Evolutionary conservation across 768 basidiomycete genomes (phyloP).

Genomic region (Pleurotus tuoliensis): DNA sequence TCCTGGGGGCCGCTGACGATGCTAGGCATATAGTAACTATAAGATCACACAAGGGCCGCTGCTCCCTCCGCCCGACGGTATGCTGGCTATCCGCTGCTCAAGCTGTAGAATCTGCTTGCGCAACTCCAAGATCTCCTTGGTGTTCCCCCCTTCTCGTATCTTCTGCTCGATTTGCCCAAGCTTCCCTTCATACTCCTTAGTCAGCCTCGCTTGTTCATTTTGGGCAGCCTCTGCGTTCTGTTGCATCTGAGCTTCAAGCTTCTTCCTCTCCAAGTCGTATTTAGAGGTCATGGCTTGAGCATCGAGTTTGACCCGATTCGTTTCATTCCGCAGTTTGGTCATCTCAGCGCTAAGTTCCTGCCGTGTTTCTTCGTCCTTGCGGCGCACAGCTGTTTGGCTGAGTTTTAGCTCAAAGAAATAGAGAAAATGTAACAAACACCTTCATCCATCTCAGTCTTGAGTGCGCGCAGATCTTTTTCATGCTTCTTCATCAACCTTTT

Average conservation of each 20-base stretch:
- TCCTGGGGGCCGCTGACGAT: no score
- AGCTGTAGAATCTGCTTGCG: not conserved
- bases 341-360: conserved; percentile 32
- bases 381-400: not conserved
- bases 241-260: not conserved
- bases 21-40: no score
- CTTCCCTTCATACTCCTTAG: not conserved
- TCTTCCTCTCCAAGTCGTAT: conserved; percentile 12
- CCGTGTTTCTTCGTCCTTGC: conserved; percentile 32
- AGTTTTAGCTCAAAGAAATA: no score
- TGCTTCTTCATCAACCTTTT: conserved; percentile 42
- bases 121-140: not conserved
- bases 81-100: not conserved
- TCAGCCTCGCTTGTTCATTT: conserved; percentile 2
- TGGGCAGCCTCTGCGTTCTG: conserved; percentile 5
- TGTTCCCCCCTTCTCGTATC: not conserved
- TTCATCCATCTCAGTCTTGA: conserved; percentile 43
- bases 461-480: conserved; percentile 39
- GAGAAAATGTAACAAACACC: not conserved
- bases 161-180: not conserved
- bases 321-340: conserved; percentile 28
- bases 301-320: conserved; percentile 25
- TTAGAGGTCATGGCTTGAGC: conserved; percentile 2
- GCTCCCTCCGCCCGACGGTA: no score
- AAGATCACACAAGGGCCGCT: no score